Base-by-base conservation (phyloP, 2,329 filamentous ascomycete genomes). In the Aquanectria penicillioides region DNA sequence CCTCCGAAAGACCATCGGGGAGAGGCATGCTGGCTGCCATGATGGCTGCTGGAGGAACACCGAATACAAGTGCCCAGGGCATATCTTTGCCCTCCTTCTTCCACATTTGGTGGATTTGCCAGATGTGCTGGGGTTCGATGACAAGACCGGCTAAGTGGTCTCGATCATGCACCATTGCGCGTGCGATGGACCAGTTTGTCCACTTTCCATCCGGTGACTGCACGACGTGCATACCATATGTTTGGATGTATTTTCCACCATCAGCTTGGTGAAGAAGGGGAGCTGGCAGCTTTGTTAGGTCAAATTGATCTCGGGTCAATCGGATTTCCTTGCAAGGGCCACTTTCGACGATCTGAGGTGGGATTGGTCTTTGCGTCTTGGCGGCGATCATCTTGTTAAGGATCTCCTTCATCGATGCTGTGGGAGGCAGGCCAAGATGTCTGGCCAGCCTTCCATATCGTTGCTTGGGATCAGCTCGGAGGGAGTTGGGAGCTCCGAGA, bases 201-300 rank as follows among this genome's bases (percentile, higher is more conserved):
- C 82, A 84, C 15, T 70, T 73, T 1, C 75, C 76, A 50, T 81
- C 78, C 0, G 82, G 80, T 0, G 77, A 74, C 59, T 79, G 77
- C 0, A 83, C 69, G 8, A 83, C 69, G 34, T 83, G 76, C 73
- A 84, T 81, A 2, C 82, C 82, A 34, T 78, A 81, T 0, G 82
- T 84, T 55, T 83, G 80, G 9, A 84, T 66, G 51, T 83, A 84
- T 47, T 79, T 81, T 0, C 82, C 82, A 0, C 81, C 81, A 46
- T 84, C 81, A 0, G 70, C 61, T 54, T 79, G 60, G 62, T 84
- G 78, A 0, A 83, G 64, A 6, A 75, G 38, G 0, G 81, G 81
- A 0, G 72, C 72, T 0, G 81, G 80, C 0, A 83, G 71, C 18
- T 64, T 68, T 0, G 70, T 76, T 1, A 84, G 72, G 18, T 67